Evolutionary conservation across 352 stramenopile species (phyloP).

Genomic region (Pilasporangium apinafurcum): DNA sequence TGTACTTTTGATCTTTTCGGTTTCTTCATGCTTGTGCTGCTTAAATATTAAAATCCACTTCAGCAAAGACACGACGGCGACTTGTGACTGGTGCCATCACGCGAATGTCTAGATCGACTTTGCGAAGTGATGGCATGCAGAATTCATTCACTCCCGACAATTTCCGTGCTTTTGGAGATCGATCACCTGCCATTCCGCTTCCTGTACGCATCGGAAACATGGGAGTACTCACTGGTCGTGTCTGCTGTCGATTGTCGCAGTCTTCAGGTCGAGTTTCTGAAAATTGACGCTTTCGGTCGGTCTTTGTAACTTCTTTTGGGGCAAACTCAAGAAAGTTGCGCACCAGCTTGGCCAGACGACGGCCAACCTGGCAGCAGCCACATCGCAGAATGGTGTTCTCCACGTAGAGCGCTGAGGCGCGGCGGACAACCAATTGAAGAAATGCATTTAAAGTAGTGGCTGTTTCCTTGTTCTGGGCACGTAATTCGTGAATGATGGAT

Average conservation of each 20-base stretch:
- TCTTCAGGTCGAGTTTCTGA: constrained; percentile 45
- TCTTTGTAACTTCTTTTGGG: constrained; percentile 3
- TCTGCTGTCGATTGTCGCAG: constrained; percentile 4
- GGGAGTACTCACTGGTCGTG: constrained; percentile 1
- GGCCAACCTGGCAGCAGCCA: constrained; percentile 39
- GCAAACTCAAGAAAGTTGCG: constrained; percentile 60
- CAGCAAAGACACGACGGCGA: constrained; percentile 61
- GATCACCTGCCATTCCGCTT: constrained; percentile 16
- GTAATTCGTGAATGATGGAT: constrained; percentile 43
- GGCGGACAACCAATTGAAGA: constrained; percentile 58
- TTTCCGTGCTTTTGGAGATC: constrained; percentile 53
- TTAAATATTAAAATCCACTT: constrained; percentile 45
- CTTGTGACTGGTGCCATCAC: constrained; percentile 31
- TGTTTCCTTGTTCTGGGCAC: constrained; percentile 57
- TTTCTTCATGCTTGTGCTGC: neutral
- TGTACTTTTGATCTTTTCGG: neutral
- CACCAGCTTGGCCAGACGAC: constrained; percentile 50
- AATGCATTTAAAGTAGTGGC: constrained; percentile 74
- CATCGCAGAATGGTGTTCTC: constrained; percentile 50
- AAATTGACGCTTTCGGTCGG: constrained; percentile 39
- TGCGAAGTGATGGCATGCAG: constrained; percentile 30
- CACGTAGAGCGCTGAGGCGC: constrained; percentile 49
- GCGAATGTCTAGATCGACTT: constrained; percentile 19
- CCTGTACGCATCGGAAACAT: constrained; percentile 26
- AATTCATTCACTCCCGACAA: constrained; percentile 41